Conservation (phyloP, 257 asterid species). For the Solanum pimpinellifolium region DNA sequence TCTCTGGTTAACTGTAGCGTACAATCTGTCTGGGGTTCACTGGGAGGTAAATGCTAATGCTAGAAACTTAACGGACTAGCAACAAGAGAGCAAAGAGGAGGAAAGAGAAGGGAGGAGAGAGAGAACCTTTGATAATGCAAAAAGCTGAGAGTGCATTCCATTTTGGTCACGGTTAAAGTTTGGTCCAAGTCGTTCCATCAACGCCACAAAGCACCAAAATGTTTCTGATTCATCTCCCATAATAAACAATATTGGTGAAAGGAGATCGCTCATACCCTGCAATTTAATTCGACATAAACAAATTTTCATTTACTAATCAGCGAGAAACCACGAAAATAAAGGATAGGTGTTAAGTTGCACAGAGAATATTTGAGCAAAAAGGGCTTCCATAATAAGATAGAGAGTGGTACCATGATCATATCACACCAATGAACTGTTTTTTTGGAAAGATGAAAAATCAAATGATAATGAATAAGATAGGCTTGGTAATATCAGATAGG, state of each 20-base stretch:
- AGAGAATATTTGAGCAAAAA: neutral
- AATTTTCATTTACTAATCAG: neutral
- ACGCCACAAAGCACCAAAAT: constrained; percentile 91
- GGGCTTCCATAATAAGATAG: neutral
- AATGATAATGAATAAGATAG: neutral
- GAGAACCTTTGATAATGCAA: constrained; percentile 86
- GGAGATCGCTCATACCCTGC: constrained; percentile 99
- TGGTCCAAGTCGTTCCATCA: constrained; percentile 97
- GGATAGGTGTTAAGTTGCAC: neutral
- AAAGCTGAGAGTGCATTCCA: constrained; percentile 98
- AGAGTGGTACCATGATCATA: neutral
- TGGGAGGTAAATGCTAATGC: neutral
- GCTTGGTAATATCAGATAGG: neutral
- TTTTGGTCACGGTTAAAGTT: constrained; percentile 96
- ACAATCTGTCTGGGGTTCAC: neutral
- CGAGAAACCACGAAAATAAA: neutral
- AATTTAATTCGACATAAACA: constrained; percentile 2
- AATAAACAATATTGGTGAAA: constrained; percentile 85
- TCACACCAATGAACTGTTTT: neutral
- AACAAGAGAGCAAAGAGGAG: neutral
- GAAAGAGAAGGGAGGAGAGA: constrained; percentile 2
- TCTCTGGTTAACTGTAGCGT: neutral
- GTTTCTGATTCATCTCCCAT: constrained; percentile 89
- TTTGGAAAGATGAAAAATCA: neutral
- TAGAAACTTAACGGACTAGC: neutral